Evolutionary conservation across 805 yeast species (phyloP).

Genomic region (Metschnikowia lunata): DNA sequence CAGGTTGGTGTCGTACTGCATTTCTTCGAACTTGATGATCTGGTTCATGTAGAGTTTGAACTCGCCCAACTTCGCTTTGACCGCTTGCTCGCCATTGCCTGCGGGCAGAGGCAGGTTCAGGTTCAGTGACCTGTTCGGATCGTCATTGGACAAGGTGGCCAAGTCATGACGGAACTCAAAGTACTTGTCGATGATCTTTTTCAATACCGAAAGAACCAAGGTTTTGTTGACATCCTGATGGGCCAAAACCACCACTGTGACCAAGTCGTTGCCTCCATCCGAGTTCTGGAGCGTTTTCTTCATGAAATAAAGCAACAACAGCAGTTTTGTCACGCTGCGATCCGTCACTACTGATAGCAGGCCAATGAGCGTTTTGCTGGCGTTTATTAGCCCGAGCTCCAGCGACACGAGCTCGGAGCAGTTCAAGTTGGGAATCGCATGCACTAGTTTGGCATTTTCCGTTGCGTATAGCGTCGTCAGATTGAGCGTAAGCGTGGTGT

Average conservation of each 20-base stretch:
- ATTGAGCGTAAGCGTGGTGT: constrained; percentile 47
- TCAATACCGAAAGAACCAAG: constrained; percentile 44
- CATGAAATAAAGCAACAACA: constrained; percentile 43
- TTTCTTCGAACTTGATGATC: constrained; percentile 51
- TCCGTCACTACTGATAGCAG: constrained; percentile 29
- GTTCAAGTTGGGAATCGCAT: constrained; percentile 41
- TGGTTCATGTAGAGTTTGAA: constrained; percentile 55
- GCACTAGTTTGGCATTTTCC: constrained; percentile 44
- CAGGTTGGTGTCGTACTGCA: constrained; percentile 36
- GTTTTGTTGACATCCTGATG: constrained; percentile 42
- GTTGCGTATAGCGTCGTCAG: constrained; percentile 58
- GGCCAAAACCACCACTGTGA: constrained; percentile 49
- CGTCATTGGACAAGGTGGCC: constrained; percentile 8
- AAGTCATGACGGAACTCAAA: constrained; percentile 34
- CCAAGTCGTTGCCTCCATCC: constrained; percentile 45
- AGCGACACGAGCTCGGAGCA: constrained; percentile 51
- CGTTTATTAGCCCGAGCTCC: constrained; percentile 51
- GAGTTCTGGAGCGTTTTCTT: constrained; percentile 39
- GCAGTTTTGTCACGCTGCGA: constrained; percentile 24
- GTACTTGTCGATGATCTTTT: constrained; percentile 49
- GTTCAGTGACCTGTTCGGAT: not conserved
- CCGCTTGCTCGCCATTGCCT: constrained; percentile 7
- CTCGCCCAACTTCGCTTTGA: constrained; percentile 37
- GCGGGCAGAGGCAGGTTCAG: not conserved
- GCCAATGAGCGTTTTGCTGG: constrained; percentile 41